These are phyloP conservation scores for Cryphonectria nitschkei DNA, from an alignment of 2,329 filamentous ascomycete species.

Conservation along the genomic window DNA sequence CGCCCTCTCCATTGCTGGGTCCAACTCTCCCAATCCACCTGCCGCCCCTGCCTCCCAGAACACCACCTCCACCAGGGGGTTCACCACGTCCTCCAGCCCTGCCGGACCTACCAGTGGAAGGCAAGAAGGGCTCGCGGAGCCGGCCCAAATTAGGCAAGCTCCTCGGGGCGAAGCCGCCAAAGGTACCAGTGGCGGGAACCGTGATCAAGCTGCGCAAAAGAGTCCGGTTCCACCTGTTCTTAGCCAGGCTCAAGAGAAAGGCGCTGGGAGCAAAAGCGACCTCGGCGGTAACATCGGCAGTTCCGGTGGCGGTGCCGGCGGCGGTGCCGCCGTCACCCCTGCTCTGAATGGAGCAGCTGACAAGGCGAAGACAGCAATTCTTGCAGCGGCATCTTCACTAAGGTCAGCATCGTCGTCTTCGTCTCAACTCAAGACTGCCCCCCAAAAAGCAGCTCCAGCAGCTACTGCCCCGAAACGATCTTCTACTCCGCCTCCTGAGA, in stretches of 20 bases:
- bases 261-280: constrained; percentile 13
- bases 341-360: constrained; percentile 21
- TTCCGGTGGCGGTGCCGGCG: constrained; percentile 6
- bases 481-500: constrained; percentile 22
- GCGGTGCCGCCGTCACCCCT: not conserved
- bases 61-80: constrained; percentile 1
- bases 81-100: constrained; percentile 10
- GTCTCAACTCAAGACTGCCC: constrained; percentile 15
- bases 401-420: constrained; percentile 13
- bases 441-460: constrained; percentile 13
- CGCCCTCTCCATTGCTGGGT: constrained; percentile 17
- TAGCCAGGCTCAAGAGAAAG: constrained; percentile 17
- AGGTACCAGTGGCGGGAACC: constrained; percentile 10
- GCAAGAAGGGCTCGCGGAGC: constrained; percentile 27
- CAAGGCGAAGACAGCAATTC: constrained; percentile 16
- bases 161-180: constrained; percentile 14
- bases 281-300: not conserved
- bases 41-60: constrained; percentile 5
- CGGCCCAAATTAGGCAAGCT: constrained; percentile 27
- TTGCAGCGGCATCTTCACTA: not conserved
- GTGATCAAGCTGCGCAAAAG: constrained; percentile 15
- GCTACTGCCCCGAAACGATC: constrained; percentile 8
- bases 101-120: not conserved
- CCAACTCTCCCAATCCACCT: constrained; percentile 9
- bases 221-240: constrained; percentile 12